Base-by-base conservation (phyloP, 441 rosid species). In the Adansonia madagascariensis region DNA sequence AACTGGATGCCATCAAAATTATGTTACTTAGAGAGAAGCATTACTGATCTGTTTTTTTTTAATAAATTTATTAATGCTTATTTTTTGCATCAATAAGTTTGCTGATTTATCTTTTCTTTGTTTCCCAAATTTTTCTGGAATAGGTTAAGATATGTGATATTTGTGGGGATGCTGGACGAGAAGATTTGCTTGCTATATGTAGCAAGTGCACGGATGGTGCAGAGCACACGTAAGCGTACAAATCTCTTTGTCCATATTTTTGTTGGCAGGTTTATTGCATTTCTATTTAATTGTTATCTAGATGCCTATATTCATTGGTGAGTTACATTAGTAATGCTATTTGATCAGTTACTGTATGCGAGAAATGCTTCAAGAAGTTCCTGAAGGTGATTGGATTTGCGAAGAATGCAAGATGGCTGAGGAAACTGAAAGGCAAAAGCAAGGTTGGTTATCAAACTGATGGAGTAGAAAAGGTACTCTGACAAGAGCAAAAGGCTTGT, bases 141-240 rank as follows among this genome's bases (percentile, higher is more conserved):
- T 89, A 97, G 99, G 99, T 94, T 73, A 93, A 97, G 86, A 97
- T 97, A 62, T 97, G 99, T 79, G 99, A 97, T 84, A 94, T 93
- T 67, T 97, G 99, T 78, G 99, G 99, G 78, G 99, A 97, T 88
- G 94, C 98, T 47, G 99, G 99, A 60, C 91, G 96, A 68, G 99
- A 97, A 86, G 97, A 94, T 86, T 81, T 89, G 83, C 98, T 97
- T 39, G 98, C 98, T 74, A 89, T 92, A 75, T 97, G 99, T 83
- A 88, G 93, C 71, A 83, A 88, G 85, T 97, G 99, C 87, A 82
- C 85, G 80, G 99, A 97, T 86, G 99, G 99, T 73, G 99, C 98
- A 79, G 98, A 96, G 86, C 99, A 96, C 92, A 96, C 90, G 99
- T 96, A 91, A 91, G 94, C 61, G 55, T 78, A 64, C 72, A 78